Conservation (phyloP, 2,329 filamentous ascomycete genomes). For the Nemania bipapillata region DNA sequence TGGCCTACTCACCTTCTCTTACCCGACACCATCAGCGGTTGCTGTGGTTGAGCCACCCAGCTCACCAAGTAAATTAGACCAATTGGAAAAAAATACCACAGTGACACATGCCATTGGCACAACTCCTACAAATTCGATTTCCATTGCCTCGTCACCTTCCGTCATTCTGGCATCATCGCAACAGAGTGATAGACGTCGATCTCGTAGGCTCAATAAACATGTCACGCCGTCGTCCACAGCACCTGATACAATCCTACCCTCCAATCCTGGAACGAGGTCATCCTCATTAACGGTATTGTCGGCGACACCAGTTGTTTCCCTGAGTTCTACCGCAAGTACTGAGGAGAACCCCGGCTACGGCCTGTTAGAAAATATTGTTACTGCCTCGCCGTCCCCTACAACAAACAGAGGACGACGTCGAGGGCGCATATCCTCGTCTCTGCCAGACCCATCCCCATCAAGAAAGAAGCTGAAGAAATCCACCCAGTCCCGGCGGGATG, state of each 20-base stretch:
- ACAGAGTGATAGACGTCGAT: constrained; percentile 38
- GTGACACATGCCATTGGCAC: not conserved
- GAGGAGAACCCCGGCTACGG: constrained; percentile 35
- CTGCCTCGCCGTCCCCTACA: constrained; percentile 52
- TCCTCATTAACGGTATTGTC: constrained; percentile 47
- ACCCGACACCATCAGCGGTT: constrained; percentile 39
- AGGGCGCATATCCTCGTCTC: constrained; percentile 40
- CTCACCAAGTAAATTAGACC: constrained; percentile 8
- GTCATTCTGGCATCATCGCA: constrained; percentile 45
- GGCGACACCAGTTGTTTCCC: constrained; percentile 45
- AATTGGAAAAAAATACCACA: constrained; percentile 5
- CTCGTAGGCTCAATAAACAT: constrained; percentile 35
- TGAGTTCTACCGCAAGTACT: constrained; percentile 45
- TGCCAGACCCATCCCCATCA: constrained; percentile 37
- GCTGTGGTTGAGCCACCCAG: constrained; percentile 28
- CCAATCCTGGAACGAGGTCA: constrained; percentile 41
- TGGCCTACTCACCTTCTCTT: constrained; percentile 37
- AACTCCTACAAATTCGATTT: constrained; percentile 14
- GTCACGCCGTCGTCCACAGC: constrained; percentile 41
- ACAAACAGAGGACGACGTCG: constrained; percentile 49
- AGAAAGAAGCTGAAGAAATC: constrained; percentile 45
- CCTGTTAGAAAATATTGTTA: constrained; percentile 4
- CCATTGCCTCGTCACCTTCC: constrained; percentile 41
- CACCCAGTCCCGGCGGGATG: constrained; percentile 42
- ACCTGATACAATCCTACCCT: constrained; percentile 29